Percentiles rank a stretch among this genome's conserved stretches.
These are phyloP conservation scores for Amylostereum chailletii DNA, from an alignment of 1,284 basidiomycete genomes.

Conservation along the genomic window DNA sequence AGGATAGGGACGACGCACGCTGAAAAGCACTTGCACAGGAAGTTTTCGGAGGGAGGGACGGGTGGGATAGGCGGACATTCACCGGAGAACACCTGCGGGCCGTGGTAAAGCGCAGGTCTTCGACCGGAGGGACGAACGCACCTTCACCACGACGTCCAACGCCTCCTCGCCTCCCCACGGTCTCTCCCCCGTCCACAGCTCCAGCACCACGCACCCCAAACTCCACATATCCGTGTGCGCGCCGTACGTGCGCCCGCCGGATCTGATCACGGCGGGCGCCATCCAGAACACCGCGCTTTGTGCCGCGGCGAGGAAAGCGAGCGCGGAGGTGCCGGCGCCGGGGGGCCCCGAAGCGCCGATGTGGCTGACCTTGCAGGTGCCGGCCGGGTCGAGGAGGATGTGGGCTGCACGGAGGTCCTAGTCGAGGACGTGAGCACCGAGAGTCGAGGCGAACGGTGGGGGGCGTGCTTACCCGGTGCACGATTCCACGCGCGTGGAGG, in stretches of 20 bases:
- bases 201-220: constrained; percentile 68
- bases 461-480: constrained; percentile 48
- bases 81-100: too few relatives aligned
- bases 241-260: constrained; percentile 35
- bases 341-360: constrained; percentile 65
- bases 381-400: constrained; percentile 64
- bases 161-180: constrained; percentile 47
- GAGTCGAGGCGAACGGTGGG: constrained; percentile 1
- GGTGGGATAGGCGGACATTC: too few relatives aligned
- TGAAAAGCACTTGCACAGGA: too few relatives aligned
- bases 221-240: constrained; percentile 75
- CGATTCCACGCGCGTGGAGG: constrained; percentile 60
- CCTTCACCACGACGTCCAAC: background rate
- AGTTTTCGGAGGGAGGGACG: too few relatives aligned
- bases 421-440: background rate
- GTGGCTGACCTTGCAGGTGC: constrained; percentile 75
- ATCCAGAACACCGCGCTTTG: background rate
- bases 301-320: too few relatives aligned
- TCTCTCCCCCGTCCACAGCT: constrained; percentile 70
- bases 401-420: constrained; percentile 68
- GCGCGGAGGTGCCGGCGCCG: constrained; percentile 20
- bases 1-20: too few relatives aligned
- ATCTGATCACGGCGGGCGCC: background rate
- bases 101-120: too few relatives aligned
- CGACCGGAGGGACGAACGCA: background rate